A percentile compares a stretch with the other conserved stretches of the same genome.
Conservation (phyloP, 2,329 filamentous ascomycete species). For the Phialophora verrucosa region DNA sequence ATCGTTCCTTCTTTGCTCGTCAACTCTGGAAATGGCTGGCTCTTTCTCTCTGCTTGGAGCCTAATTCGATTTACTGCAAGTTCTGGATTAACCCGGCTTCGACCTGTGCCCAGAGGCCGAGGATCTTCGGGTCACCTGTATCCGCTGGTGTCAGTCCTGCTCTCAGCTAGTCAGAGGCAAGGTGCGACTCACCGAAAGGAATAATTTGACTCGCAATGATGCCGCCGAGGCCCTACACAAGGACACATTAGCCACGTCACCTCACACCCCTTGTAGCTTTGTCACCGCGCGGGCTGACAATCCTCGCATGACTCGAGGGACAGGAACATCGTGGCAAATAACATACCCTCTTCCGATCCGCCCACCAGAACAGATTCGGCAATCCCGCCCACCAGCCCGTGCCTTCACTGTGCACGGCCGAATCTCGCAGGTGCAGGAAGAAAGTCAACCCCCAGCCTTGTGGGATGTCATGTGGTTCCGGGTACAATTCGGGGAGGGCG, state of each 20-base stretch:
- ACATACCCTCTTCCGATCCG: constrained; percentile 61
- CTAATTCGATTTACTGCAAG: constrained; percentile 12
- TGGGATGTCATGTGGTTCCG: constrained; percentile 53
- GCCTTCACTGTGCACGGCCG: constrained; percentile 58
- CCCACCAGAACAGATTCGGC: constrained; percentile 68
- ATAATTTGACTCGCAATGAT: constrained; percentile 40
- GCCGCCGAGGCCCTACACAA: constrained; percentile 36
- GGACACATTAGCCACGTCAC: background rate
- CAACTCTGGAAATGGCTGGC: background rate
- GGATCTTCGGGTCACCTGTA: constrained; percentile 37
- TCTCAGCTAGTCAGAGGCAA: background rate
- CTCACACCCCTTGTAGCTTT: background rate
- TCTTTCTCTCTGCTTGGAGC: background rate
- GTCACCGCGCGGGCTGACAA: background rate
- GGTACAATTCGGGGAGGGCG: constrained; percentile 60
- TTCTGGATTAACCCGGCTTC: constrained; percentile 36
- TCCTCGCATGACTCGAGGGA: background rate
- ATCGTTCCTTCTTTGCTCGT: background rate
- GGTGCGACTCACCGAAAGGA: constrained; percentile 35
- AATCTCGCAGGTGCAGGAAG: constrained; percentile 54
- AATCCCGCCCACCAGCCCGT: constrained; percentile 66
- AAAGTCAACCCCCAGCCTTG: constrained; percentile 71
- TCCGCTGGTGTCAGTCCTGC: background rate
- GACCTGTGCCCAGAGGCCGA: constrained; percentile 38
- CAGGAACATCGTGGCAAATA: background rate